Conservation (phyloP, 2,329 filamentous ascomycete species). For the Colletotrichum agaves region DNA sequence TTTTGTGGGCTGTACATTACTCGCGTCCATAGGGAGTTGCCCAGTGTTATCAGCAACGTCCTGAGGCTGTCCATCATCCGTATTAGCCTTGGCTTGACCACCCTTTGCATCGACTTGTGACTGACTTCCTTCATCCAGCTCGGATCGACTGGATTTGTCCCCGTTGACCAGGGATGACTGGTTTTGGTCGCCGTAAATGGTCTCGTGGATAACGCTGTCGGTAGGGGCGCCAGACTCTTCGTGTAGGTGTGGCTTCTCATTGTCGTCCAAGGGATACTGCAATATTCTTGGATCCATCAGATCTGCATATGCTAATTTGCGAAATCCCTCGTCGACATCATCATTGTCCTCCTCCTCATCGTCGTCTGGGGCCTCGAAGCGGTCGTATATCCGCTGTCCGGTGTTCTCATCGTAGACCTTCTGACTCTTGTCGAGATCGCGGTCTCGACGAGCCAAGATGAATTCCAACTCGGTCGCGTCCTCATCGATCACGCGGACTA, state of each 20-base stretch:
- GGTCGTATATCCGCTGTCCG: slow-evolving; percentile 78
- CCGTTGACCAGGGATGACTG: slow-evolving; percentile 16
- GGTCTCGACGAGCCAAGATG: slow-evolving; percentile 75
- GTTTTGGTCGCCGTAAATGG: slow-evolving; percentile 33
- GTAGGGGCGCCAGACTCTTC: slow-evolving; percentile 31
- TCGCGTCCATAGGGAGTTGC: neutral
- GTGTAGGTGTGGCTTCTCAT: slow-evolving; percentile 40
- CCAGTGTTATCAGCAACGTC: neutral
- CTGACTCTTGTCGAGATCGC: slow-evolving; percentile 64
- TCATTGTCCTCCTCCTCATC: slow-evolving; percentile 68
- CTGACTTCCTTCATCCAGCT: slow-evolving; percentile 43
- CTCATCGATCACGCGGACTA: slow-evolving; percentile 65
- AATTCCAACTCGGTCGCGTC: slow-evolving; percentile 66
- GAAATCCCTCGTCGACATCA: slow-evolving; percentile 67
- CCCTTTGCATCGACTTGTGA: slow-evolving; percentile 41
- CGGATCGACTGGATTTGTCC: slow-evolving; percentile 34
- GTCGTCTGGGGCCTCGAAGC: slow-evolving; percentile 78
- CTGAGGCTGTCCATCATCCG: slow-evolving; percentile 17
- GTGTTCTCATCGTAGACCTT: slow-evolving; percentile 73
- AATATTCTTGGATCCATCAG: slow-evolving; percentile 76
- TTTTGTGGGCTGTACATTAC: neutral
- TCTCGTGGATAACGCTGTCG: slow-evolving; percentile 42
- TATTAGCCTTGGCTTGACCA: slow-evolving; percentile 29
- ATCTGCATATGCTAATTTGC: slow-evolving; percentile 69
- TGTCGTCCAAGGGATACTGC: slow-evolving; percentile 47